Conservation (phyloP, 2,329 filamentous ascomycete genomes). For the Aspergillus sp. region DNA sequence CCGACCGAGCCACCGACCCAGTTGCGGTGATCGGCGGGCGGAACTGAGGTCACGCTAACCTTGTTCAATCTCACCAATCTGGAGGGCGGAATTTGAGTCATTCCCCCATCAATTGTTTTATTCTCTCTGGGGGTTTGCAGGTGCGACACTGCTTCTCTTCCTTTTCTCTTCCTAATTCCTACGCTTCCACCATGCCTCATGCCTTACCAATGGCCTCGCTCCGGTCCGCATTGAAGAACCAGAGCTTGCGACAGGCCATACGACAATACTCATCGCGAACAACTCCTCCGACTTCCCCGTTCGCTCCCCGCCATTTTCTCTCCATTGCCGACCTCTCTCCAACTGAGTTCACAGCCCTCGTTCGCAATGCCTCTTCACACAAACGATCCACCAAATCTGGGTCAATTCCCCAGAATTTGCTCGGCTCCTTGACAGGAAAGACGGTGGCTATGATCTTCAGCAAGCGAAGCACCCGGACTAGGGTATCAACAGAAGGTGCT, state of each 20-base stretch:
- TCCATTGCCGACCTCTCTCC: conserved; percentile 84
- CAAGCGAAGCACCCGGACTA: conserved; percentile 91
- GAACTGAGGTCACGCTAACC: neutral
- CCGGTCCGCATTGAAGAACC: conserved; percentile 5
- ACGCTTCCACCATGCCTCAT: neutral
- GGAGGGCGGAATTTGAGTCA: conserved; percentile 1
- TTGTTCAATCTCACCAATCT: neutral
- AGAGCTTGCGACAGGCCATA: conserved; percentile 6
- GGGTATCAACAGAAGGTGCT: conserved; percentile 89
- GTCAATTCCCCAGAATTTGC: conserved; percentile 58
- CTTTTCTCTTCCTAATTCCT: neutral
- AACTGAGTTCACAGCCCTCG: conserved; percentile 74
- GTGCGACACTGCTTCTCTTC: neutral
- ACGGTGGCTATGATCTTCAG: conserved; percentile 95
- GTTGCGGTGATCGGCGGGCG: conserved; percentile 1
- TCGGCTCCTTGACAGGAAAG: conserved; percentile 66
- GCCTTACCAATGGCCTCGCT: conserved; percentile 6
- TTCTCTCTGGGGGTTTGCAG: neutral
- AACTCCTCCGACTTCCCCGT: conserved; percentile 52
- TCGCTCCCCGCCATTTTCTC: conserved; percentile 79
- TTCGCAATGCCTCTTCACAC: conserved; percentile 76
- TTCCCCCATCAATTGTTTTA: neutral
- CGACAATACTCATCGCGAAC: conserved; percentile 38
- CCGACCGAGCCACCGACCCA: neutral
- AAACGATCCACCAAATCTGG: conserved; percentile 76